These are phyloP conservation scores for Barnettozyma populi DNA, from an alignment of 805 yeast genomes.

Conservation along the genomic window DNA sequence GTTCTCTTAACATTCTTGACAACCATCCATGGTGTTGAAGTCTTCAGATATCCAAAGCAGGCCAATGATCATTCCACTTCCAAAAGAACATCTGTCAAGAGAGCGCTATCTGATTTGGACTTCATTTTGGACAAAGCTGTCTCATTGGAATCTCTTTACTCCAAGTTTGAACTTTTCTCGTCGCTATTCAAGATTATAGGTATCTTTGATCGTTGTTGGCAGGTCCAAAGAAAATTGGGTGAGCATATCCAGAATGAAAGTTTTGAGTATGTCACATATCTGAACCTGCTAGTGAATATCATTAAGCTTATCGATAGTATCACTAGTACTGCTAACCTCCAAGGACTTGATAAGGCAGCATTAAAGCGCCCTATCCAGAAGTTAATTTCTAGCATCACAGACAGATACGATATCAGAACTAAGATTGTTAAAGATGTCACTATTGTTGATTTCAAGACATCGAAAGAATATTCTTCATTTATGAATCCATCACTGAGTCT, in stretches of 20 bases:
- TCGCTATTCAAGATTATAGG: constrained; percentile 43
- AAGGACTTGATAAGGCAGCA: not conserved
- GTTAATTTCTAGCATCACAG: not conserved
- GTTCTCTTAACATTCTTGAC: constrained; percentile 35
- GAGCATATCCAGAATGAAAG: constrained; percentile 63
- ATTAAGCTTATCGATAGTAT: constrained; percentile 37
- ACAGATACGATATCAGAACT: not conserved
- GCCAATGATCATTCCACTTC: constrained; percentile 11
- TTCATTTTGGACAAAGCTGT: constrained; percentile 25
- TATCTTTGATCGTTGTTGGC: constrained; percentile 53
- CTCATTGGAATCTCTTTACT: constrained; percentile 28
- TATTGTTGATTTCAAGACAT: constrained; percentile 12
- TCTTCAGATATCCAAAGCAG: constrained; percentile 7
- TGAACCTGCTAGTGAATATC: constrained; percentile 41
- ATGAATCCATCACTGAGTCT: constrained; percentile 57
- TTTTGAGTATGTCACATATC: constrained; percentile 43
- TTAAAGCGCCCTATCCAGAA: not conserved
- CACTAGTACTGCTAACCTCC: constrained; percentile 9
- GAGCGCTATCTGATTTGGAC: constrained; percentile 14
- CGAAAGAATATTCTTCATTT: constrained; percentile 48
- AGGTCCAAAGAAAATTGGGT: constrained; percentile 53
- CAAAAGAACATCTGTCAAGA: constrained; percentile 9
- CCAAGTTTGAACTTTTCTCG: constrained; percentile 32
- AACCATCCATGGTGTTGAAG: constrained; percentile 29
- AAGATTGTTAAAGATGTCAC: not conserved